Percentiles rank a stretch among this genome's conserved stretches.
phyloP scores from a whole-genome alignment of 768 basidiomycete species.

The Tricholoma matsutake region DNA sequence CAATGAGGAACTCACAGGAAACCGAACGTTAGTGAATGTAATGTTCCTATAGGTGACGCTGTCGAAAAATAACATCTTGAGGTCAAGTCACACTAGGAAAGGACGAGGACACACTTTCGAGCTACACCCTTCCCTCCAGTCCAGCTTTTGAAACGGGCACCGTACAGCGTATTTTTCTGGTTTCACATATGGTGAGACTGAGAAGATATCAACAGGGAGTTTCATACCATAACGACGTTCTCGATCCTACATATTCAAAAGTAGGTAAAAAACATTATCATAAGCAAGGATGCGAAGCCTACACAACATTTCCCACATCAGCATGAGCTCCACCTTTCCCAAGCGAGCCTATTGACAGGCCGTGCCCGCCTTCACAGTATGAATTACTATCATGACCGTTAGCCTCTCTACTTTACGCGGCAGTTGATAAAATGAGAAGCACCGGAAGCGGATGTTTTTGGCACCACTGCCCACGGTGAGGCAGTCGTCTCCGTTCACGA shows the following conservation, averaged over 20 bases:
- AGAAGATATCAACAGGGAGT: not conserved
- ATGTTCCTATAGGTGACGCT: slow-evolving; percentile 63
- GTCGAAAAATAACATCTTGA: not conserved
- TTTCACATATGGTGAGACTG: not conserved
- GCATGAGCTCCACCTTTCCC: slow-evolving; percentile 44
- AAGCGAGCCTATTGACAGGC: slow-evolving; percentile 55
- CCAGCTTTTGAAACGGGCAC: slow-evolving; percentile 68
- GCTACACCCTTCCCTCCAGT: slow-evolving; percentile 59
- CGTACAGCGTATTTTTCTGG: slow-evolving; percentile 51
- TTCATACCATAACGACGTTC: slow-evolving; percentile 40
- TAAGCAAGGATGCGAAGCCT: slow-evolving; percentile 14
- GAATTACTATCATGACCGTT: slow-evolving; percentile 33
- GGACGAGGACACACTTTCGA: slow-evolving; percentile 40
- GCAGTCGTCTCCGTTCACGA: slow-evolving; percentile 63
- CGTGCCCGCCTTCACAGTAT: slow-evolving; percentile 58
- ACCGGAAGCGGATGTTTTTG: slow-evolving; percentile 51
- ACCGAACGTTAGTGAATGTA: slow-evolving; percentile 45
- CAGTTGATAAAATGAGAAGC: not conserved
- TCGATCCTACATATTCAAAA: slow-evolving; percentile 34
- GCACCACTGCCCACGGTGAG: slow-evolving; percentile 56
- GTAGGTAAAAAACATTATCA: not conserved
- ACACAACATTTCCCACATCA: slow-evolving; percentile 57
- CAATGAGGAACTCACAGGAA: slow-evolving; percentile 40
- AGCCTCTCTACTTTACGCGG: not conserved
- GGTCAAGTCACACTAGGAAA: not conserved